Conservation (phyloP, 1,284 basidiomycete genomes). For the Inonotus obliquus region DNA sequence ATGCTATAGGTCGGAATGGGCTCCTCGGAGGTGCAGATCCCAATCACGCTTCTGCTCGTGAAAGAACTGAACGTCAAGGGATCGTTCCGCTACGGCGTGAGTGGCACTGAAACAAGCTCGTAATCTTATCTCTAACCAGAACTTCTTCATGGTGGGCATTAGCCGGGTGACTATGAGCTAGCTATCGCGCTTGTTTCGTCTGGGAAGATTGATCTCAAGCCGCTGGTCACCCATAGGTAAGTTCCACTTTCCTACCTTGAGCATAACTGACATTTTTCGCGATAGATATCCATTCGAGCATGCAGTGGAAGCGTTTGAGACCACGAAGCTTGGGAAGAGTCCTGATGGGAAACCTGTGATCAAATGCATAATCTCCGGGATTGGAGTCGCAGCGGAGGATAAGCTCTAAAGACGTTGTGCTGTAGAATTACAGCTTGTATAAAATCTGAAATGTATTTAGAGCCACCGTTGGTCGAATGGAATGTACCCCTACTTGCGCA, state of each 20-base stretch:
- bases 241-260: slow-evolving; percentile 19
- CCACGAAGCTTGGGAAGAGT: slow-evolving; percentile 75
- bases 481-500: not conserved
- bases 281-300: slow-evolving; percentile 68
- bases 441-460: not conserved
- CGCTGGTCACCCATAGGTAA: slow-evolving; percentile 84
- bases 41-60: slow-evolving; percentile 54
- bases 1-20: slow-evolving; percentile 69
- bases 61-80: slow-evolving; percentile 84
- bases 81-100: slow-evolving; percentile 82
- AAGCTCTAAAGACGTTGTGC: not conserved
- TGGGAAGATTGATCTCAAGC: slow-evolving; percentile 82
- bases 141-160: not conserved
- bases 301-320: slow-evolving; percentile 77
- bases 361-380: slow-evolving; percentile 75
- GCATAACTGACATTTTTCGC: slow-evolving; percentile 3
- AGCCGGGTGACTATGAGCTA: slow-evolving; percentile 83
- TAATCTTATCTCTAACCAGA: slow-evolving; percentile 1
- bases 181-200: slow-evolving; percentile 78
- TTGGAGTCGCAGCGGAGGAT: slow-evolving; percentile 40
- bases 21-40: slow-evolving; percentile 54
- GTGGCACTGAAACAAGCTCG: slow-evolving; percentile 25
- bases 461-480: not conserved
- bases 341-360: slow-evolving; percentile 70
- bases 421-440: too few species aligned